Evolutionary conservation across 2,329 filamentous ascomycete genomes (phyloP), one percentile per base, ranked within the genome.

Genomic region (Colletotrichum gigasporum): DNA sequence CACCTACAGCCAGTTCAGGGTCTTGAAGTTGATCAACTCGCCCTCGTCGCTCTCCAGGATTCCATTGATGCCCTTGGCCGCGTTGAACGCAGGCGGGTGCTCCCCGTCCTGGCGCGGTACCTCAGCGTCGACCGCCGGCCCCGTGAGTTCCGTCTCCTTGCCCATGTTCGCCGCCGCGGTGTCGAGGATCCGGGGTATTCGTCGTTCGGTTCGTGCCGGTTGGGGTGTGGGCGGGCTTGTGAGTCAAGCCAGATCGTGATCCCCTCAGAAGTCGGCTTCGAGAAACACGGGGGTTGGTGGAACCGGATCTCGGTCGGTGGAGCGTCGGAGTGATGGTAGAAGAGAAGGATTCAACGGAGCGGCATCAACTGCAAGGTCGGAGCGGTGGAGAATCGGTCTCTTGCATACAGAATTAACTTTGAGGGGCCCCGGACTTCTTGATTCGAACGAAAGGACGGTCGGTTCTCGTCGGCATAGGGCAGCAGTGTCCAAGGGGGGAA

Each of bases 1-100:
- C n/a, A 69, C 75, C 30, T 71, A 78, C 76, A 76, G 78, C 77
- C 77, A 79, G 8, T 71, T 71, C 26, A 79, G 62, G 0, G 74
- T 76, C 69, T 77, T 78, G 69, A 77, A 78, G 61, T 78, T 69
- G 20, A 78, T 78, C 51, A 67, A 28, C 28, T 65, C 65, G 5
- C 39, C 65, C 16, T 67, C 51, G 24, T 66, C 63, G 1, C 42
- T 30, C 20, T 64, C 61, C 2, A 20, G 22, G 1, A 61, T 14
- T 5, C 56, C 61, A n/a, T 32, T 50, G 12, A 51, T 34, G 12
- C 37, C 24, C 10, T 26, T 55, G 20, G 42, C 37, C 4, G 54
- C 30, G 4, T 48, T 18, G n/a, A 61, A 54, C 6, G 48, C 32
- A 0, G 48, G 56, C 0, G 56, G 56, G 14, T 57, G 53, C 12